phyloP scores from a whole-genome alignment of 2,329 filamentous ascomycete genomes.

The Pseudogymnoascus sp. region DNA sequence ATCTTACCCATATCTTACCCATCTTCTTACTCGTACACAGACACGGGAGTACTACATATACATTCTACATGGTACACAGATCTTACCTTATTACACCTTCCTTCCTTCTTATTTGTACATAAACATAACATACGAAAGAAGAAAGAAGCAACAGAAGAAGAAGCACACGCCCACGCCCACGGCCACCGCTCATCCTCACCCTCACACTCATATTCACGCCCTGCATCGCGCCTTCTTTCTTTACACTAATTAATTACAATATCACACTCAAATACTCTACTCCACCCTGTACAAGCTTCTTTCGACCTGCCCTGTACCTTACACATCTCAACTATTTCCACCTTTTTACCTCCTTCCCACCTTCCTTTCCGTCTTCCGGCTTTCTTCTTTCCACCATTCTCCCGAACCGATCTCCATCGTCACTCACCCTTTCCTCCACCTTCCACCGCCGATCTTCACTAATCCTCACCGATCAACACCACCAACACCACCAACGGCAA shows the following conservation, averaged over 20 bases:
- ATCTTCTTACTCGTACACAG: background rate
- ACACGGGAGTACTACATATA: background rate
- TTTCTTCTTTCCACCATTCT: background rate
- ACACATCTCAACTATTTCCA: background rate
- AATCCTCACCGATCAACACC: background rate
- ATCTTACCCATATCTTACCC: background rate
- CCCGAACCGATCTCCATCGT: background rate
- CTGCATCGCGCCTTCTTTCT: background rate
- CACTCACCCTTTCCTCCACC: background rate
- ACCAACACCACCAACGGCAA: background rate
- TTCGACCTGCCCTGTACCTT: background rate
- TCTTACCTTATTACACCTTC: background rate
- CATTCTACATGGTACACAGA: background rate
- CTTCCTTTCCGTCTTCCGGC: background rate
- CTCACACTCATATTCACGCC: background rate
- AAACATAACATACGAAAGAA: background rate
- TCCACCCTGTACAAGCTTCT: background rate
- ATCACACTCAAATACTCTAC: background rate
- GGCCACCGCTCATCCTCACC: background rate
- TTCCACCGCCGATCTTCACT: background rate
- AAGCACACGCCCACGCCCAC: background rate
- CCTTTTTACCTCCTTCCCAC: background rate
- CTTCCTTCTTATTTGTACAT: background rate
- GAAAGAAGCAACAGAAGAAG: background rate
- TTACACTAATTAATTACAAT: background rate